Evolutionary conservation across 257 asterid genomes (phyloP).

Genomic region (Ophiorrhiza pumila): DNA sequence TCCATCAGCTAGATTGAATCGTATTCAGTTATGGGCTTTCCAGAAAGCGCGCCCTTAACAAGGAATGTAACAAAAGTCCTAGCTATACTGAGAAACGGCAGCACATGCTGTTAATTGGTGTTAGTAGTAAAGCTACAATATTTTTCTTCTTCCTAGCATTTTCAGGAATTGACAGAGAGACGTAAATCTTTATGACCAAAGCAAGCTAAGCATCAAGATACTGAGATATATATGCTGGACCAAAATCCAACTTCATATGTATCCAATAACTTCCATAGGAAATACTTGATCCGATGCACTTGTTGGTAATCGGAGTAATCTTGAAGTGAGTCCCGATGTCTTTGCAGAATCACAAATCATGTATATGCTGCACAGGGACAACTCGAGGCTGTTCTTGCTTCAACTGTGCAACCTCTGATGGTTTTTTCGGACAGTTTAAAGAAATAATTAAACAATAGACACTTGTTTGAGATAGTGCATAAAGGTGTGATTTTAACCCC

Average conservation of each 20-base stretch:
- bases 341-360: neutral
- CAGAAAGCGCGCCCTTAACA: neutral
- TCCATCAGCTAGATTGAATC: neutral
- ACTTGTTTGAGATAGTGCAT: neutral
- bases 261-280: neutral
- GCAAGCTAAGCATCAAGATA: neutral
- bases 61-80: neutral
- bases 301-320: neutral
- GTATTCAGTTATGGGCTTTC: neutral
- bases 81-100: neutral
- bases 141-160: no score
- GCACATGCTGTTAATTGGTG: neutral
- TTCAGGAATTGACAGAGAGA: no score
- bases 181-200: no score
- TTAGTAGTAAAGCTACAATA: neutral
- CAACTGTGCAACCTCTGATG: no score
- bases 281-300: neutral
- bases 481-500: neutral
- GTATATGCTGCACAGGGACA: neutral
- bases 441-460: neutral
- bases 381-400: neutral
- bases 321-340: neutral
- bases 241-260: neutral
- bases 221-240: neutral
- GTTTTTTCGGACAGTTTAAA: neutral